Evolutionary conservation across 345 rosid species (phyloP).

Genomic region (Salix udensis): DNA sequence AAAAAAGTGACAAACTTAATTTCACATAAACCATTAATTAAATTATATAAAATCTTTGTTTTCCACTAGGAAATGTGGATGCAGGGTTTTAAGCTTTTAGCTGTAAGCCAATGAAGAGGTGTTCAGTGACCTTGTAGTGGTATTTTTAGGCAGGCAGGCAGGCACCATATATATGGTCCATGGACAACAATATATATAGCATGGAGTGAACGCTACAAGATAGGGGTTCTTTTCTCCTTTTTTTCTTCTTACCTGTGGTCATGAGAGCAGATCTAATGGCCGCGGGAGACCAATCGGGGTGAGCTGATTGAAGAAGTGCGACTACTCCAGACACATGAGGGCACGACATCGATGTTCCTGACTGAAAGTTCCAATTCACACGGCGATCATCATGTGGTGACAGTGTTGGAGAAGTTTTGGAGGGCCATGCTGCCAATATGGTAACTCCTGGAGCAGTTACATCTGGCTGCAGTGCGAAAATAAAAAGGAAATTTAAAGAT

Average conservation of each 20-base stretch:
- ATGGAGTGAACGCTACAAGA: background rate
- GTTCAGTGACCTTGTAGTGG: no score
- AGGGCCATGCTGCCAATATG: slow-evolving; percentile 73
- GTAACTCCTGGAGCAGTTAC: slow-evolving; percentile 61
- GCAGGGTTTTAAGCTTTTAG: no score
- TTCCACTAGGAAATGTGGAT: no score
- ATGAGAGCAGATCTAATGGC: slow-evolving; percentile 69
- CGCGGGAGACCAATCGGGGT: slow-evolving; percentile 68
- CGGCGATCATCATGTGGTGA: slow-evolving; percentile 26
- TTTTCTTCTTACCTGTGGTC: slow-evolving; percentile 42
- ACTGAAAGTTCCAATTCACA: slow-evolving; percentile 54
- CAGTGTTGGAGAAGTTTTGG: slow-evolving; percentile 45
- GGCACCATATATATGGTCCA: no score
- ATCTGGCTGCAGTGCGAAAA: slow-evolving; percentile 51
- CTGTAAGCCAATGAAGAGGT: no score
- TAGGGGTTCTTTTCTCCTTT: background rate
- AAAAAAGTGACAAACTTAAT: background rate
- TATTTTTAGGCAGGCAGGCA: no score
- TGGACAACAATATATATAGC: no score
- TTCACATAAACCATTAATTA: no score
- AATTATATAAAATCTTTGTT: no score
- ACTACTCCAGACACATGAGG: slow-evolving; percentile 67
- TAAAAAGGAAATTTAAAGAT: background rate
- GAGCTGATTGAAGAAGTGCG: slow-evolving; percentile 59
- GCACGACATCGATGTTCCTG: slow-evolving; percentile 77